Conservation (phyloP, 495 filamentous ascomycete genomes). For the Ramalina intermedia region DNA sequence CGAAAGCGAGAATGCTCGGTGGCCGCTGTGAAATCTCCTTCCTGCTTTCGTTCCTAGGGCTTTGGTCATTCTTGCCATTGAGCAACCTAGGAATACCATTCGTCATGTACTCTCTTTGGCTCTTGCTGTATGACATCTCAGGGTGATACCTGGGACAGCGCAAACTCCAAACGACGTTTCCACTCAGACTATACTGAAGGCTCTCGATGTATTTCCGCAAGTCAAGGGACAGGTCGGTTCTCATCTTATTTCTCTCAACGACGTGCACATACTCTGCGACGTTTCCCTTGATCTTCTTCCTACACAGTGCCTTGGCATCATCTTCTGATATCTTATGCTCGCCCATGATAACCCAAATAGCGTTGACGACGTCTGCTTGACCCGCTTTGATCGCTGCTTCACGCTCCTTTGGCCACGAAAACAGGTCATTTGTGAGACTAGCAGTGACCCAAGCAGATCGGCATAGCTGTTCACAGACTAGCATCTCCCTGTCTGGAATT, state of each 20-base stretch:
- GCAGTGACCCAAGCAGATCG: conserved; percentile 15
- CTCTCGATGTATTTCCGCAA: conserved; percentile 16
- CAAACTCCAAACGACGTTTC: conserved; percentile 22
- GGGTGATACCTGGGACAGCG: conserved; percentile 19
- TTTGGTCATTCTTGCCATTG: background rate
- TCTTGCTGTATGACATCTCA: background rate
- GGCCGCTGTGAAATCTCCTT: too few relatives aligned
- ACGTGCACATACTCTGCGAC: background rate
- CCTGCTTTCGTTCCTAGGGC: too few relatives aligned
- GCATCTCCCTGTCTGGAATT: conserved; percentile 14
- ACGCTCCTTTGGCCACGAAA: conserved; percentile 20
- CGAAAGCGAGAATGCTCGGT: too few relatives aligned
- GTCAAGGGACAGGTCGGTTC: background rate
- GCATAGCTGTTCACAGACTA: conserved; percentile 12
- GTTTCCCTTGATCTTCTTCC: conserved; percentile 1
- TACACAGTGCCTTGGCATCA: conserved; percentile 16
- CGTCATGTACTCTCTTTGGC: conserved; percentile 2
- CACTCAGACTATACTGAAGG: conserved; percentile 12
- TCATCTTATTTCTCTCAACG: conserved; percentile 1
- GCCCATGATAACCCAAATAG: conserved; percentile 25
- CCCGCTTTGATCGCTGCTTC: conserved; percentile 11
- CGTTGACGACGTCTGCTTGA: conserved; percentile 18
- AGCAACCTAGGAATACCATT: background rate
- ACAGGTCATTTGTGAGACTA: conserved; percentile 22
- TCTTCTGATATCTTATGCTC: conserved; percentile 15